phyloP scores from a whole-genome alignment of 805 yeast species.

The Zygotorulaspora sp. region DNA sequence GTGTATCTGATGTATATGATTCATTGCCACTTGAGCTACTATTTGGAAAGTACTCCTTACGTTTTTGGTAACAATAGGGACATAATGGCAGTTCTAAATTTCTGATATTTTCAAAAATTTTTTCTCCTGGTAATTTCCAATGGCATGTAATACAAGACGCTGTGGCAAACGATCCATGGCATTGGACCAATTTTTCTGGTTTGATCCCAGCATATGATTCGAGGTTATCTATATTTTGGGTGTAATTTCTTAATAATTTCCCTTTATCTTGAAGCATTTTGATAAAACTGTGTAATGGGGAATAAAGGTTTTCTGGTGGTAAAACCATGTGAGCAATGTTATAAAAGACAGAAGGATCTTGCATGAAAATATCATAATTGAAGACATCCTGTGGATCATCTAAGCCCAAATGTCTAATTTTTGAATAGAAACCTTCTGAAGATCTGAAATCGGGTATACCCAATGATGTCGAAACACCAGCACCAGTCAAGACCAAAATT shows the following conservation, averaged over 20 bases:
- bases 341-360: constrained; percentile 76
- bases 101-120: constrained; percentile 56
- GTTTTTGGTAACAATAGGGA: constrained; percentile 53
- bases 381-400: constrained; percentile 90
- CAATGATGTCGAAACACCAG: constrained; percentile 84
- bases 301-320: constrained; percentile 62
- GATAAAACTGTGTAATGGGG: constrained; percentile 81
- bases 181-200: constrained; percentile 67
- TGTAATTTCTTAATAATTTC: constrained; percentile 75
- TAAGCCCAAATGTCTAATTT: constrained; percentile 61
- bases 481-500: constrained; percentile 79
- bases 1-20: constrained; percentile 2
- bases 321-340: constrained; percentile 81
- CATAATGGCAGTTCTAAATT: constrained; percentile 63
- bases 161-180: constrained; percentile 88
- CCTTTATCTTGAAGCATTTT: constrained; percentile 67
- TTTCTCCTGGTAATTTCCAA: constrained; percentile 59
- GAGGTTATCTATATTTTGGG: constrained; percentile 86
- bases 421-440: constrained; percentile 76
- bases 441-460: constrained; percentile 94
- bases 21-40: constrained; percentile 12
- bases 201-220: constrained; percentile 76
- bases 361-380: constrained; percentile 62
- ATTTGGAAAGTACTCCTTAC: constrained; percentile 35
- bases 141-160: constrained; percentile 82